phyloP scores from a whole-genome alignment of 2,329 filamentous ascomycete genomes.

The Colletotrichum abscissum region DNA sequence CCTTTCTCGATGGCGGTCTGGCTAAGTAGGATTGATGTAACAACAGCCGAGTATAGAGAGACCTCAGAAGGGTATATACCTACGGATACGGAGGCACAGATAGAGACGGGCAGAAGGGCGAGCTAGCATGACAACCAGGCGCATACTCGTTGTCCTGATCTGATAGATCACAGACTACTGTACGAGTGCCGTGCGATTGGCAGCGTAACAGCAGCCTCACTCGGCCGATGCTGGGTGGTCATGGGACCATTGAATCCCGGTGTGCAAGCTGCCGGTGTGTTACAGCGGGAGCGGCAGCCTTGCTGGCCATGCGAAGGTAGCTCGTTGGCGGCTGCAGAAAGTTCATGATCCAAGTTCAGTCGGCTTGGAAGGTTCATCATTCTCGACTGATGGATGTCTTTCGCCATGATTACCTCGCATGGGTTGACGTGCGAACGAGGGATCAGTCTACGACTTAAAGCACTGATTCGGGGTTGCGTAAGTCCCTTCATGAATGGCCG shows the following conservation, averaged over 20 bases:
- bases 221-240: slow-evolving; percentile 15
- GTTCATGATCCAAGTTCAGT: not conserved
- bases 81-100: not conserved
- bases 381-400: slow-evolving; percentile 16
- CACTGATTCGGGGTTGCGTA: not conserved
- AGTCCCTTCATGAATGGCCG: not conserved
- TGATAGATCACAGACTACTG: not conserved
- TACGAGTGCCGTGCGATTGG: slow-evolving; percentile 16
- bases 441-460: slow-evolving; percentile 10
- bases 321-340: not conserved
- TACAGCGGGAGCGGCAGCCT: slow-evolving; percentile 6
- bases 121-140: not conserved
- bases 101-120: not conserved
- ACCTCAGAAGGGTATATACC: not conserved
- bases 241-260: slow-evolving; percentile 23
- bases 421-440: slow-evolving; percentile 1
- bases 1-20: not conserved
- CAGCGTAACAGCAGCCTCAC: slow-evolving; percentile 7
- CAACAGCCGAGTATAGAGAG: not conserved
- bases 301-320: not conserved
- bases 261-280: slow-evolving; percentile 11
- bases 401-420: not conserved
- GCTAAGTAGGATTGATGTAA: not conserved
- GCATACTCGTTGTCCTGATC: slow-evolving; percentile 4
- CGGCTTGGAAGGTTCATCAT: slow-evolving; percentile 13